Conservation (phyloP, 179 eudicot genomes). For the Drosera spatulata region DNA sequence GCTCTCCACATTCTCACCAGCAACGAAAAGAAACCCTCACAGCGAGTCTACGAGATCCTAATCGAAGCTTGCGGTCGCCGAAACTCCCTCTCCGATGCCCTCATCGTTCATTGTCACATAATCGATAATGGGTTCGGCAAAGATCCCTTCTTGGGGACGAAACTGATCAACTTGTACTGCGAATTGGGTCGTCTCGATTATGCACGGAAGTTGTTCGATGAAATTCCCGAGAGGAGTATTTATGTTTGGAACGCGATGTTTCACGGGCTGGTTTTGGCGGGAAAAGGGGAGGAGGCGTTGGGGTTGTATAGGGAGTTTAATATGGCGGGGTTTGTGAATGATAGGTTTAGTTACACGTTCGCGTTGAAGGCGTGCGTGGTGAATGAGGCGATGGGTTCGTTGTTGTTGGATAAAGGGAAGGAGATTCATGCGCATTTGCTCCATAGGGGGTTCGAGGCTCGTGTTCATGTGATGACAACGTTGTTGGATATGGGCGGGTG, state of each 20-base stretch:
- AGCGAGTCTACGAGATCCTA: constrained; percentile 54
- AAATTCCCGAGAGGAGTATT: constrained; percentile 23
- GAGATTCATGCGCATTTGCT: constrained; percentile 61
- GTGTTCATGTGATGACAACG: constrained; percentile 66
- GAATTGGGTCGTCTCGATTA: constrained; percentile 36
- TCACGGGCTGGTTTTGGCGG: constrained; percentile 45
- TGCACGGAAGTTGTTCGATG: constrained; percentile 63
- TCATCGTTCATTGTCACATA: constrained; percentile 32
- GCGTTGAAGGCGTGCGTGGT: constrained; percentile 72
- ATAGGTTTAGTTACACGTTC: constrained; percentile 61
- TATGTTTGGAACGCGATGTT: constrained; percentile 61
- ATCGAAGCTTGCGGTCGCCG: constrained; percentile 35
- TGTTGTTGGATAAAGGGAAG: constrained; percentile 32
- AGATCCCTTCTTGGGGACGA: constrained; percentile 63
- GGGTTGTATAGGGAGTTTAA: constrained; percentile 41
- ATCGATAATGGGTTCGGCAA: constrained; percentile 40
- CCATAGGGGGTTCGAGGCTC: constrained; percentile 46
- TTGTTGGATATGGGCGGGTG: constrained; percentile 56
- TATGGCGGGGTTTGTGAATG: constrained; percentile 25
- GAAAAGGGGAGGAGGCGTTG: constrained; percentile 47
- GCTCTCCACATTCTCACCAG: constrained; percentile 36
- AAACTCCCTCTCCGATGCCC: constrained; percentile 35
- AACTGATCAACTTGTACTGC: constrained; percentile 52
- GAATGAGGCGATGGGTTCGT: constrained; percentile 19
- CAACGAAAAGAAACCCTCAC: constrained; percentile 39